A percentile compares a stretch with the other conserved stretches of the same genome.
Conservation (phyloP, 2,329 filamentous ascomycete species). For the Calonectria naviculata region DNA sequence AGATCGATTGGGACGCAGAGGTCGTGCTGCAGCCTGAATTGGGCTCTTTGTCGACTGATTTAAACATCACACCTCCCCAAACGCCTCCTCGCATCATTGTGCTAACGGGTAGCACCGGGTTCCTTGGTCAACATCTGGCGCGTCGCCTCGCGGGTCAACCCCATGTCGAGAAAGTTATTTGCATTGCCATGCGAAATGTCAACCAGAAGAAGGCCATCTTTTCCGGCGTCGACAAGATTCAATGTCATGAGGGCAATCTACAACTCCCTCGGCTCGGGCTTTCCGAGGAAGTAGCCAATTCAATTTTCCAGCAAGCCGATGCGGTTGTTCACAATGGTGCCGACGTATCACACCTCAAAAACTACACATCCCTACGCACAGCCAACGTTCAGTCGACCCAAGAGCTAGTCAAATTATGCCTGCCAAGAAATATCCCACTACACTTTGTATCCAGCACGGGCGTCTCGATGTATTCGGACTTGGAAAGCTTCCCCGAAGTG, state of each 20-base stretch:
- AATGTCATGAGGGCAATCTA: not conserved
- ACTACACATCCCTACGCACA: not conserved
- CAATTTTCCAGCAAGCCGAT: not conserved
- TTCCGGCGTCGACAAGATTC: not conserved
- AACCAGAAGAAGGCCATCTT: not conserved
- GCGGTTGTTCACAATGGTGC: not conserved
- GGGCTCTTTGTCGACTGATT: not conserved
- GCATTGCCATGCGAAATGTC: slow-evolving; percentile 4
- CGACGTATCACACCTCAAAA: not conserved
- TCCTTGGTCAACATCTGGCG: not conserved
- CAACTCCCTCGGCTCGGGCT: not conserved
- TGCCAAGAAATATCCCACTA: not conserved
- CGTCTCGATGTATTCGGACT: not conserved
- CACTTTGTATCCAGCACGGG: not conserved
- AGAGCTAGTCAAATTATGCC: not conserved
- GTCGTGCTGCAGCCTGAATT: not conserved
- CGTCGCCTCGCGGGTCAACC: not conserved
- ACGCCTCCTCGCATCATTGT: not conserved
- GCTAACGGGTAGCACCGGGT: slow-evolving; percentile 2
- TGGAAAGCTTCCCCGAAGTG: not conserved
- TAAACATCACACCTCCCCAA: not conserved
- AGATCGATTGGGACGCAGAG: slow-evolving; percentile 1
- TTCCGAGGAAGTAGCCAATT: not conserved
- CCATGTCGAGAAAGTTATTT: not conserved
- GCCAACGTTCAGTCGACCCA: not conserved